Percentiles rank a stretch among this genome's conserved stretches.
These are phyloP conservation scores for Hyaloscypha finlandica DNA, from an alignment of 495 filamentous ascomycete species.

Conservation along the genomic window DNA sequence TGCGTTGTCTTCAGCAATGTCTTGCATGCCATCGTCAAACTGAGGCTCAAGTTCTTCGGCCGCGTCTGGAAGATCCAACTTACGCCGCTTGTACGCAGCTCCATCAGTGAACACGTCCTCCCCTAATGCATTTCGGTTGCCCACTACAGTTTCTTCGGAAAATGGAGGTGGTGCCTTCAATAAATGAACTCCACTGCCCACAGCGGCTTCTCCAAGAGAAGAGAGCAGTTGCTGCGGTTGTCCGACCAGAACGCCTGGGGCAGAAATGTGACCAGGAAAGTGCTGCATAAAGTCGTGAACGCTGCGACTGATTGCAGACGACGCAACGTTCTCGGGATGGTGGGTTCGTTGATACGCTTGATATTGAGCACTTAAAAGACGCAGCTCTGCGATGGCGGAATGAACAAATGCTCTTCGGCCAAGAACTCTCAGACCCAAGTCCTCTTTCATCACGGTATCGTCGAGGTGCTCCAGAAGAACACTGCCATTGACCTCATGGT, in stretches of 20 bases:
- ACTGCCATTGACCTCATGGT: conserved; percentile 62
- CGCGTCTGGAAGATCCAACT: conserved; percentile 32
- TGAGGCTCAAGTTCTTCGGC: not conserved
- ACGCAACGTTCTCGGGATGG: not conserved
- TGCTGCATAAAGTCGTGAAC: not conserved
- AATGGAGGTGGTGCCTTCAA: not conserved
- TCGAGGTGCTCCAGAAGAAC: conserved; percentile 57
- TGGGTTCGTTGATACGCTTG: conserved; percentile 16
- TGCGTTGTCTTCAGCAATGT: not conserved
- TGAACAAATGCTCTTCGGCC: conserved; percentile 48
- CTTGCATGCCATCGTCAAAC: not conserved
- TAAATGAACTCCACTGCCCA: not conserved
- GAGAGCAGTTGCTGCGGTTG: not conserved
- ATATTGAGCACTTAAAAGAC: conserved; percentile 43
- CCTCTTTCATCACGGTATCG: conserved; percentile 45
- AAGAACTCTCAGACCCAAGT: conserved; percentile 50
- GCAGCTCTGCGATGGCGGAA: conserved; percentile 49
- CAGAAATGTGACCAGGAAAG: not conserved
- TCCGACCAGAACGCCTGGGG: not conserved
- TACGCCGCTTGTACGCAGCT: conserved; percentile 41
- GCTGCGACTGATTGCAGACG: conserved; percentile 2
- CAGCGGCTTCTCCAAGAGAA: not conserved
- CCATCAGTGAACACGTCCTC: not conserved
- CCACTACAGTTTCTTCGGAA: too few species aligned
- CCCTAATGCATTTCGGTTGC: too few species aligned